A percentile compares a stretch with the other conserved stretches of the same genome.
phyloP scores from a whole-genome alignment of 2,329 filamentous ascomycete species.

The Catunica adiposa region DNA sequence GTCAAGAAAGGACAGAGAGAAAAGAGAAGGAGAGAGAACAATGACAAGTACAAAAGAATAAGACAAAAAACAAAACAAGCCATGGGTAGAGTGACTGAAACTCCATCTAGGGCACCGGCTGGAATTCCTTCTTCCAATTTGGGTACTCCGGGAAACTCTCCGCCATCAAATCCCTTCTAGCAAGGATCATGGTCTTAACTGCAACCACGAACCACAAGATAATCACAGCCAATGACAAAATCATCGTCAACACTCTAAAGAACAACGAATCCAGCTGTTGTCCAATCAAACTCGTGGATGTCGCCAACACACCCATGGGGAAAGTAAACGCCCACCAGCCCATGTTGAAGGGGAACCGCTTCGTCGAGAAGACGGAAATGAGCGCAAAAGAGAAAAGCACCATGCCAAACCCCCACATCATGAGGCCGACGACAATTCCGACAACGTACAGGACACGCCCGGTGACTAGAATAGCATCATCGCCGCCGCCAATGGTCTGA shows the following conservation, averaged over 20 bases:
- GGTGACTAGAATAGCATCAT: constrained; percentile 14
- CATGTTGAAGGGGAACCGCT: constrained; percentile 29
- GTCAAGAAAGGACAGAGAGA: background rate
- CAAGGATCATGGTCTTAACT: constrained; percentile 23
- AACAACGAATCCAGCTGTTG: constrained; percentile 27
- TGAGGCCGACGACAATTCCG: constrained; percentile 31
- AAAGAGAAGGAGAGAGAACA: background rate
- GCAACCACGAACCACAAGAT: constrained; percentile 28
- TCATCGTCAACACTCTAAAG: constrained; percentile 26
- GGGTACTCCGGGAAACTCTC: constrained; percentile 14
- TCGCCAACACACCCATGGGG: constrained; percentile 28
- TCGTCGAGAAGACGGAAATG: constrained; percentile 26
- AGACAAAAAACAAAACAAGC: background rate
- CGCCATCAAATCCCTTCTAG: constrained; percentile 13
- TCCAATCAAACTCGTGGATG: constrained; percentile 25
- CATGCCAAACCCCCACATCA: constrained; percentile 30
- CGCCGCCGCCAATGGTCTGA: constrained; percentile 17
- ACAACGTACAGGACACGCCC: constrained; percentile 42
- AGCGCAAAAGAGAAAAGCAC: constrained; percentile 29
- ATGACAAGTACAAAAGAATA: no score
- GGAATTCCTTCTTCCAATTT: constrained; percentile 14
- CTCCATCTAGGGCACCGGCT: constrained; percentile 10
- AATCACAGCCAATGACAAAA: constrained; percentile 25
- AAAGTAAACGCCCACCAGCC: constrained; percentile 34
- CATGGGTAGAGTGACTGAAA: background rate